Evolutionary conservation across 768 basidiomycete genomes (phyloP).

Genomic region (Tulasnella sp.): DNA sequence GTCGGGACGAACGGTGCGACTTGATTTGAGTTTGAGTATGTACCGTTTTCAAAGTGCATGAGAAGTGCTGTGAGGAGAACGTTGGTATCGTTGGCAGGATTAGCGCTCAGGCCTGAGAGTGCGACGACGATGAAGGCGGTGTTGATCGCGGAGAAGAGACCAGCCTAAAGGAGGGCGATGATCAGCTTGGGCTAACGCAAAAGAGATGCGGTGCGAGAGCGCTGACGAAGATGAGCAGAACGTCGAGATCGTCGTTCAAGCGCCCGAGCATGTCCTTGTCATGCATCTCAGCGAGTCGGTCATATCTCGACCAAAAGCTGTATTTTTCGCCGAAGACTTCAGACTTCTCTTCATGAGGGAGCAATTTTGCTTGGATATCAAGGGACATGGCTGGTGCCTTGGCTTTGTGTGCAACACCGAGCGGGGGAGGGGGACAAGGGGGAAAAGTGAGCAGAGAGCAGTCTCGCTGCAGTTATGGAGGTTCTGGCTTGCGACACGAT

Average conservation of each 20-base stretch:
- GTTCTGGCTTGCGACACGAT: no score
- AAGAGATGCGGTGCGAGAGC: not conserved
- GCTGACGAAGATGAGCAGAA: slow-evolving; percentile 8
- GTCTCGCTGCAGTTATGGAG: no score
- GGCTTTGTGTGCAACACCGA: no score
- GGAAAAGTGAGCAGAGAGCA: no score
- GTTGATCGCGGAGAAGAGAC: slow-evolving; percentile 8
- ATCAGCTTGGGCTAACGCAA: not conserved
- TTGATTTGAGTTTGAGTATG: not conserved
- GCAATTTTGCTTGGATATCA: no score
- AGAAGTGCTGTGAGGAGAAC: not conserved
- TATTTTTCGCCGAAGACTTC: not conserved
- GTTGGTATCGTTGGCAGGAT: not conserved
- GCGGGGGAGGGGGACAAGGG: no score
- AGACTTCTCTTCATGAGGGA: no score
- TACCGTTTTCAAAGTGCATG: not conserved
- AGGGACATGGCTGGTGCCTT: no score
- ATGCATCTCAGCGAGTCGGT: not conserved
- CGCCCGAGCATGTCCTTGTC: not conserved
- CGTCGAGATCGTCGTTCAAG: slow-evolving; percentile 9
- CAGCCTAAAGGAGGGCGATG: not conserved
- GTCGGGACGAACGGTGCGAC: not conserved
- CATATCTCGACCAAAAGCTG: not conserved
- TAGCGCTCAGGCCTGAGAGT: not conserved
- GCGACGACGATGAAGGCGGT: not conserved